Evolutionary conservation across 129 eudicot species (phyloP), one percentile per base, ranked within the genome.

Genomic region (Escallonia rubra): DNA sequence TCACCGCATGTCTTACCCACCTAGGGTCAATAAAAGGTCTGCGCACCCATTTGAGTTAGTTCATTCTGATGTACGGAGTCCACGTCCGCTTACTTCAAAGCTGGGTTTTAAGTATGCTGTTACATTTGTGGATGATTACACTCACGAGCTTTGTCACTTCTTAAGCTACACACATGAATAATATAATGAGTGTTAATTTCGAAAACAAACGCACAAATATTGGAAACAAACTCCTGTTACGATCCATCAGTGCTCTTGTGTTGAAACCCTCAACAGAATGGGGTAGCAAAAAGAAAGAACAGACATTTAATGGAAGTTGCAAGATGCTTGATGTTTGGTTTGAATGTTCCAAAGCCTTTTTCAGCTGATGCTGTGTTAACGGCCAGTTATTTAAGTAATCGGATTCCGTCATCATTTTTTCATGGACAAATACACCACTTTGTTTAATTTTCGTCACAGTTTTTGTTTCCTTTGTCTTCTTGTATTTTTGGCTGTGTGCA

Each of bases 201-300:
- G n/a, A n/a, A n/a, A n/a, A n/a, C n/a, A n/a, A n/a, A n/a, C n/a
- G n/a, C n/a, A n/a, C n/a, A n/a, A n/a, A n/a, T n/a, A n/a, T n/a
- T n/a, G n/a, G n/a, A n/a, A n/a, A n/a, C n/a, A n/a, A n/a, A n/a
- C n/a, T n/a, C n/a, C n/a, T n/a, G n/a, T n/a, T n/a, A n/a, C n/a
- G n/a, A n/a, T 10, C 41, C 64, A 60, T 41, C 46, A 60, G 11
- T 39, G 46, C 4, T 39, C 64, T 2, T 60, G 48, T 40, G 44
- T 40, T 40, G 47, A 34, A 3, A 41, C 64, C 64, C 64, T 10
- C 64, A 60, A 11, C 64, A 60, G 8, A 60, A 60, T 40, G 64
- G 49, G 41, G 16, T 60, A 3, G 64, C 47, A 8, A 15, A 60
- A 47, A 10, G 48, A 7, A 60, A 60, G 13, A 39, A 60, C 13